These are phyloP conservation scores for Apiotrichum porosum DNA, from an alignment of 1,284 basidiomycete species.

Conservation along the genomic window DNA sequence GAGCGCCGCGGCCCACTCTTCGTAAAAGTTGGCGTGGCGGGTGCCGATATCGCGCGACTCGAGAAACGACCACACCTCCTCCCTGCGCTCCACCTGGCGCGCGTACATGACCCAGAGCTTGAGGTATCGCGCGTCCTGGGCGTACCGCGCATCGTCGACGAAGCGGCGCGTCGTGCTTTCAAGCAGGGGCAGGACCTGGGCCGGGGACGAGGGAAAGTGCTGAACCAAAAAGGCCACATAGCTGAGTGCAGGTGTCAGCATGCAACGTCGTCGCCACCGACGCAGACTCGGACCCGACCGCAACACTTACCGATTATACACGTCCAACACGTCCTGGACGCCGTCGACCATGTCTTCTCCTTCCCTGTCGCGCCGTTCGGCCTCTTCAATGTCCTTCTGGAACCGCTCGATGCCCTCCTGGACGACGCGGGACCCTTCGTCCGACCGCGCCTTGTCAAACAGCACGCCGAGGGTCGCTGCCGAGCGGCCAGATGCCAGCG, in stretches of 20 bases:
- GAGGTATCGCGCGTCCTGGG: constrained; percentile 80
- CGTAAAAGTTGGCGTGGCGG: constrained; percentile 71
- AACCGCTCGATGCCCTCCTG: constrained; percentile 48
- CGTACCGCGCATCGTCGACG: constrained; percentile 71
- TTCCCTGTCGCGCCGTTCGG: constrained; percentile 43
- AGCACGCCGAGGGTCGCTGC: constrained; percentile 54
- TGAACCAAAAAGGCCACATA: constrained; percentile 50
- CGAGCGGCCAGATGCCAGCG: constrained; percentile 54
- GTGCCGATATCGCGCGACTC: constrained; percentile 74
- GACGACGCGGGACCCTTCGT: constrained; percentile 47
- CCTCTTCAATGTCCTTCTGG: constrained; percentile 45
- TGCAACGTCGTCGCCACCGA: neutral
- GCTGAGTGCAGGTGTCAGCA: constrained; percentile 14
- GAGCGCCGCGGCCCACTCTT: constrained; percentile 72
- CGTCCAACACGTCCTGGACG: constrained; percentile 50
- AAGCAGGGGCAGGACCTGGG: constrained; percentile 65
- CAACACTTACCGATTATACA: constrained; percentile 47
- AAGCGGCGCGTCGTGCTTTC: constrained; percentile 74
- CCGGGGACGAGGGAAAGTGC: constrained; percentile 59
- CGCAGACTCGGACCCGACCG: neutral
- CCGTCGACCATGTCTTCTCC: constrained; percentile 57
- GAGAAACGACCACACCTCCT: constrained; percentile 70
- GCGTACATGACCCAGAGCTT: constrained; percentile 83
- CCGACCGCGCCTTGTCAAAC: constrained; percentile 44
- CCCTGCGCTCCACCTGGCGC: constrained; percentile 55